phyloP scores from a whole-genome alignment of 2,329 filamentous ascomycete genomes.

The Colletotrichum sublineola region DNA sequence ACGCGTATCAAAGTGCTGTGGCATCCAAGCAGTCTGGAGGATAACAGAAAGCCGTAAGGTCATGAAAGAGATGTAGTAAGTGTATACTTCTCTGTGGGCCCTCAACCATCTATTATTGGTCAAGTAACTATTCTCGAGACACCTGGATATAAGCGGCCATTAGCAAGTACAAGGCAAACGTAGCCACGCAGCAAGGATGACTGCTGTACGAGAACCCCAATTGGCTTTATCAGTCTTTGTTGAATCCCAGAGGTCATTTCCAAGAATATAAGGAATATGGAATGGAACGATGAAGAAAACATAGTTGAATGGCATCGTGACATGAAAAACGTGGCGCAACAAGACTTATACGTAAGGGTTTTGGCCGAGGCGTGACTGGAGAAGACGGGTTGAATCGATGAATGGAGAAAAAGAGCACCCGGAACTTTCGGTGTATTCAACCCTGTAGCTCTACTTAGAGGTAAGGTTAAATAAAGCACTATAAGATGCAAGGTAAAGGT shows the following conservation, averaged over 20 bases:
- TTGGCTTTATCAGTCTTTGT: neutral
- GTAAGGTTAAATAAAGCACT: neutral
- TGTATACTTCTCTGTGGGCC: neutral
- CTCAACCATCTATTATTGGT: neutral
- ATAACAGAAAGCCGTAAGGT: neutral
- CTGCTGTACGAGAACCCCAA: neutral
- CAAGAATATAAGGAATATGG: neutral
- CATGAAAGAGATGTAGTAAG: neutral
- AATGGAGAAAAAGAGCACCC: neutral
- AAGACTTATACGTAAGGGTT: neutral
- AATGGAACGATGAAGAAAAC: neutral
- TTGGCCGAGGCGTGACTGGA: fast-evolving
- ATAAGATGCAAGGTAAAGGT: neutral
- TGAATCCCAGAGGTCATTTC: fast-evolving
- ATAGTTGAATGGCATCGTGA: neutral
- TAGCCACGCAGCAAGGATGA: neutral
- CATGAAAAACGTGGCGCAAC: neutral
- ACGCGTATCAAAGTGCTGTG: neutral
- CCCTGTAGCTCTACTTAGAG: neutral
- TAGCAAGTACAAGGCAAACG: neutral
- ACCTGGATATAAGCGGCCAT: too few species aligned
- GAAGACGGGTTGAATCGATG: fast-evolving
- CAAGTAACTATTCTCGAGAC: neutral
- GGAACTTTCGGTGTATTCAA: neutral
- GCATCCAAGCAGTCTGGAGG: neutral